Conservation (phyloP, 2,329 filamentous ascomycete species). For the Apiospora arundinis region DNA sequence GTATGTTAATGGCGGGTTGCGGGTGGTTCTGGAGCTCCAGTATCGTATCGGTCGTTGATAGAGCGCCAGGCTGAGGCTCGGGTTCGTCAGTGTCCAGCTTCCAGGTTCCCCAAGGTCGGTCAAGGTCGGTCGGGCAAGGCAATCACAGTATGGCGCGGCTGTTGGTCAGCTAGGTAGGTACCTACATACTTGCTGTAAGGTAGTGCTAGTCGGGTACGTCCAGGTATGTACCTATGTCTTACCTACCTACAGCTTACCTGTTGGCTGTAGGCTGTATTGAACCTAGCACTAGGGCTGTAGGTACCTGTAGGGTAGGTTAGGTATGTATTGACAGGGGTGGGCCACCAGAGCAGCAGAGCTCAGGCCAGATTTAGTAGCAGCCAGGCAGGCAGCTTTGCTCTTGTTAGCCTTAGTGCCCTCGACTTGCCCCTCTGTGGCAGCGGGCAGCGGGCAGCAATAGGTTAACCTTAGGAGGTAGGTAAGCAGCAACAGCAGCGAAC, state of each 20-base stretch:
- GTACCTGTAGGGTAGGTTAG: too few relatives aligned
- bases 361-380: slow-evolving; percentile 8
- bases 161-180: slow-evolving; percentile 21
- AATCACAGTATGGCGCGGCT: slow-evolving; percentile 50
- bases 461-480: too few relatives aligned
- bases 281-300: background rate
- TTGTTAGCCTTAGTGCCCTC: background rate
- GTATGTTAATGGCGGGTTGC: slow-evolving; percentile 36
- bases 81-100: slow-evolving; percentile 39
- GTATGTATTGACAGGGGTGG: slow-evolving; percentile 23
- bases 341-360: background rate
- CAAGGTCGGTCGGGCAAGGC: slow-evolving; percentile 33
- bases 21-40: slow-evolving; percentile 4
- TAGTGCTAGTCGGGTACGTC: too few relatives aligned
- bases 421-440: background rate
- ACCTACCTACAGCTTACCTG: too few relatives aligned
- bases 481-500: background rate
- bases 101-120: slow-evolving; percentile 24
- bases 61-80: slow-evolving; percentile 24
- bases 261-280: too few relatives aligned
- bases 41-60: slow-evolving; percentile 5
- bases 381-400: background rate
- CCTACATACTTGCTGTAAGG: too few relatives aligned
- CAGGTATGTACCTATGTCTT: too few relatives aligned
- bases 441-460: too few relatives aligned